These are phyloP conservation scores for Galium porrigens DNA, from an alignment of 305 asterid genomes.

Conservation along the genomic window DNA sequence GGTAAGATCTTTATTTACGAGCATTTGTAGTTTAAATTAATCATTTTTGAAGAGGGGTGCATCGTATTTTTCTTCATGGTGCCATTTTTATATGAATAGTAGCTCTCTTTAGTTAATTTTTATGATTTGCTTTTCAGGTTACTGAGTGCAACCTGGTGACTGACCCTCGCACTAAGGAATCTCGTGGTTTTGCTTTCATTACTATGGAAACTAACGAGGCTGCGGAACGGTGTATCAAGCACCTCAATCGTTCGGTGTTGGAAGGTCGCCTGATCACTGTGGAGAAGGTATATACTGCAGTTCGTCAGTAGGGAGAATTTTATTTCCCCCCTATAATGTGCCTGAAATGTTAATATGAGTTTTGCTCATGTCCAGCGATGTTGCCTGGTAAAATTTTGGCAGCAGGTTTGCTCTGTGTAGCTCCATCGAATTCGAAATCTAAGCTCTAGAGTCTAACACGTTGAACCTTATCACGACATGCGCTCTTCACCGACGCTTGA, in stretches of 20 bases:
- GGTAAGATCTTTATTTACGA: constrained; percentile 9
- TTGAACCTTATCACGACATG: constrained; percentile 23
- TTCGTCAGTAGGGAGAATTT: constrained; percentile 1
- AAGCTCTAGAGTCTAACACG: constrained; percentile 23
- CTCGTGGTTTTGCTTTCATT: constrained; percentile 28
- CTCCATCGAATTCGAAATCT: constrained; percentile 25
- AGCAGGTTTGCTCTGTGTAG: constrained; percentile 37
- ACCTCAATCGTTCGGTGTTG: constrained; percentile 26
- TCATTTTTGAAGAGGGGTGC: background rate
- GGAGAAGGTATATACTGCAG: constrained; percentile 18
- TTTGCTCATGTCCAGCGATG: constrained; percentile 20
- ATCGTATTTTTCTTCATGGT: background rate
- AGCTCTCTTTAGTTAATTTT: background rate
- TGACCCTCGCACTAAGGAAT: constrained; percentile 25
- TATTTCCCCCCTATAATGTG: constrained; percentile 5
- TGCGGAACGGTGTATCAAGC: constrained; percentile 24
- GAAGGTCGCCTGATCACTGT: constrained; percentile 26
- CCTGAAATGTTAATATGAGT: constrained; percentile 12
- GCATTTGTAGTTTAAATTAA: background rate
- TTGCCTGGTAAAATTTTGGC: constrained; percentile 29
- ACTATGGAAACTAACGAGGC: constrained; percentile 28
- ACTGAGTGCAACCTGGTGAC: constrained; percentile 20
- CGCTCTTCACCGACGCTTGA: constrained; percentile 23
- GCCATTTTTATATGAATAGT: background rate
- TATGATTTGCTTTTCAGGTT: constrained; percentile 17